phyloP scores from a whole-genome alignment of 1,284 basidiomycete genomes.

The Phellinidium pouzarii region DNA sequence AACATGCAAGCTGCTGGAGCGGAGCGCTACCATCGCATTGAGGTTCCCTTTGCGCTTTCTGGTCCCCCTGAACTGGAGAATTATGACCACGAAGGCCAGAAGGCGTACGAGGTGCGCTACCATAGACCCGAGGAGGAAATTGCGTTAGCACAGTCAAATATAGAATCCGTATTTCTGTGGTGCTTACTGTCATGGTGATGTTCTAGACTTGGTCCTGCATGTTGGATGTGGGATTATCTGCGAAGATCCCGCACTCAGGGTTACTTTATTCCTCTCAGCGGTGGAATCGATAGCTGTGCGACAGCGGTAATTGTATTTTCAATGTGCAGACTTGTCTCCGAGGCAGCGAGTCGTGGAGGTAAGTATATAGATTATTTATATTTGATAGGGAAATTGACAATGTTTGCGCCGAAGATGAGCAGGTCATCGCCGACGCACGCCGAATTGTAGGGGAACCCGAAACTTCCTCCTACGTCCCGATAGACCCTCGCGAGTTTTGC shows the following conservation, averaged over 20 bases:
- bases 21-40: slow-evolving; percentile 70
- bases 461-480: slow-evolving; percentile 76
- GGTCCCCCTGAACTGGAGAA: slow-evolving; percentile 54
- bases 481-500: slow-evolving; percentile 82
- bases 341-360: slow-evolving; percentile 71
- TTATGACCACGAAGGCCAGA: slow-evolving; percentile 38
- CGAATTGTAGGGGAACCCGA: slow-evolving; percentile 82
- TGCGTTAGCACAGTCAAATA: slow-evolving; percentile 56
- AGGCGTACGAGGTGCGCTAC: slow-evolving; percentile 58
- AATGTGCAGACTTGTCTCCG: slow-evolving; percentile 88
- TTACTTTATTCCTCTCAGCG: slow-evolving; percentile 93
- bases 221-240: slow-evolving; percentile 99
- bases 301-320: slow-evolving; percentile 94
- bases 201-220: slow-evolving; percentile 86
- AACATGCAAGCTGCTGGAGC: slow-evolving; percentile 84
- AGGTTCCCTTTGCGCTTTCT: slow-evolving; percentile 72
- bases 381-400: background rate
- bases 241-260: slow-evolving; percentile 90
- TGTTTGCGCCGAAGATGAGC: slow-evolving; percentile 47
- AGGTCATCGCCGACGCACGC: slow-evolving; percentile 88
- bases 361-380: slow-evolving; percentile 22
- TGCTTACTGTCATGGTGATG: slow-evolving; percentile 4
- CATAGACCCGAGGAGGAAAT: slow-evolving; percentile 96
- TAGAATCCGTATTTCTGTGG: slow-evolving; percentile 5
- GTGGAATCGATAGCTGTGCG: slow-evolving; percentile 97